Conservation (phyloP, 306 rosid species). For the Dryas octopetala region DNA sequence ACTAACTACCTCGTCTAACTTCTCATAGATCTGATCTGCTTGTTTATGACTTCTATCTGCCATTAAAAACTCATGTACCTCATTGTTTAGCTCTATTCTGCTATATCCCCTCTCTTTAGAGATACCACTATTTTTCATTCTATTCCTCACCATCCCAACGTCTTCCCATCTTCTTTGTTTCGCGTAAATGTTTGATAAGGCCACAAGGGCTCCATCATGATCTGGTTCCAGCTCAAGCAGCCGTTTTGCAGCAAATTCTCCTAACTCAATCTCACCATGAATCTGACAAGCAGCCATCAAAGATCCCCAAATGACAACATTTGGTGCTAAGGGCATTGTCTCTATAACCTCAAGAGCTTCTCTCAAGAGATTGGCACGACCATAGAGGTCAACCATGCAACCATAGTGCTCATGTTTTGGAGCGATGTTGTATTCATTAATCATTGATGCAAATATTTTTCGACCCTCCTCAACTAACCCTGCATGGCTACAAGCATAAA, state of each 20-base stretch:
- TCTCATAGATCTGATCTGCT: constrained; percentile 60
- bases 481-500: constrained; percentile 87
- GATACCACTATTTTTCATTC: constrained; percentile 59
- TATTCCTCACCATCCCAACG: constrained; percentile 58
- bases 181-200: constrained; percentile 78
- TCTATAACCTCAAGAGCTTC: constrained; percentile 78
- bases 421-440: constrained; percentile 53
- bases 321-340: constrained; percentile 76
- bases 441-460: constrained; percentile 62
- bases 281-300: constrained; percentile 82
- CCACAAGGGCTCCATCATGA: constrained; percentile 79
- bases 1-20: constrained; percentile 62
- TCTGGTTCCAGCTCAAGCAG: constrained; percentile 70
- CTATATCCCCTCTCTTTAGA: constrained; percentile 77
- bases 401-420: constrained; percentile 84
- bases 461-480: constrained; percentile 72
- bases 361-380: constrained; percentile 73
- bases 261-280: constrained; percentile 67
- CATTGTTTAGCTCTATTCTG: constrained; percentile 61
- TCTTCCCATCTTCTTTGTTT: constrained; percentile 78
- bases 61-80: constrained; percentile 68
- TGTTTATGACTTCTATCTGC: constrained; percentile 75
- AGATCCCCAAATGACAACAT: constrained; percentile 85
- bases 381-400: constrained; percentile 84
- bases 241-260: constrained; percentile 73